Evolutionary conservation across 306 rosid genomes (phyloP).

Genomic region (Acmispon strigosus): DNA sequence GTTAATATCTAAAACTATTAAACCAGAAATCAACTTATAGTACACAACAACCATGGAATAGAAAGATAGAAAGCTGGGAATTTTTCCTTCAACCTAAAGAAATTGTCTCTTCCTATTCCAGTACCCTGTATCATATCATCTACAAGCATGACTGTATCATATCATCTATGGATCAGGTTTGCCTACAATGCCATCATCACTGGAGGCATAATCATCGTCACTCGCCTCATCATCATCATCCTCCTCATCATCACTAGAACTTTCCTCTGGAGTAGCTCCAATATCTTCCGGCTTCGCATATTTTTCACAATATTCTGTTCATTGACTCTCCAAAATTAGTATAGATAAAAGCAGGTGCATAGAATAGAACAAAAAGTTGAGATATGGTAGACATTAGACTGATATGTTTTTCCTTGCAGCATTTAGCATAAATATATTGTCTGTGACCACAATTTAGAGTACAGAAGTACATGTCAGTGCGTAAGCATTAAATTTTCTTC

Average conservation of each 20-base stretch:
- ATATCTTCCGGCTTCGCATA: conserved; percentile 77
- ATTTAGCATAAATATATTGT: not conserved
- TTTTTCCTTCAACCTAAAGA: conserved; percentile 31
- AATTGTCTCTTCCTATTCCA: conserved; percentile 35
- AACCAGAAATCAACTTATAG: conserved; percentile 35
- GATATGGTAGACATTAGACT: conserved; percentile 6
- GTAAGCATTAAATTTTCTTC: not conserved
- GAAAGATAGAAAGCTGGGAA: conserved; percentile 25
- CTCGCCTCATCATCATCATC: conserved; percentile 79
- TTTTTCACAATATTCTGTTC: conserved; percentile 69
- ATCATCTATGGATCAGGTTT: conserved; percentile 58
- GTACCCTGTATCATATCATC: conserved; percentile 26
- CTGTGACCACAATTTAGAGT: not conserved
- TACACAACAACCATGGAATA: conserved; percentile 31
- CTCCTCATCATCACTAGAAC: conserved; percentile 66
- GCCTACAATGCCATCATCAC: conserved; percentile 61
- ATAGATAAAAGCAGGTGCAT: conserved; percentile 2
- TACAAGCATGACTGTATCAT: conserved; percentile 34
- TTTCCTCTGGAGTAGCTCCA: conserved; percentile 49
- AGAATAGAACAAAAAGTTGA: not conserved
- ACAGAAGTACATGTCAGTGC: not conserved
- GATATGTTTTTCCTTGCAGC: not conserved
- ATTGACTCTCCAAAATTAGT: conserved; percentile 8
- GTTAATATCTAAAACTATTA: conserved; percentile 25
- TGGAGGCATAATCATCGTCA: conserved; percentile 65